These are phyloP conservation scores for Hypomyces perniciosus DNA, from an alignment of 2,329 filamentous ascomycete genomes.

Conservation along the genomic window DNA sequence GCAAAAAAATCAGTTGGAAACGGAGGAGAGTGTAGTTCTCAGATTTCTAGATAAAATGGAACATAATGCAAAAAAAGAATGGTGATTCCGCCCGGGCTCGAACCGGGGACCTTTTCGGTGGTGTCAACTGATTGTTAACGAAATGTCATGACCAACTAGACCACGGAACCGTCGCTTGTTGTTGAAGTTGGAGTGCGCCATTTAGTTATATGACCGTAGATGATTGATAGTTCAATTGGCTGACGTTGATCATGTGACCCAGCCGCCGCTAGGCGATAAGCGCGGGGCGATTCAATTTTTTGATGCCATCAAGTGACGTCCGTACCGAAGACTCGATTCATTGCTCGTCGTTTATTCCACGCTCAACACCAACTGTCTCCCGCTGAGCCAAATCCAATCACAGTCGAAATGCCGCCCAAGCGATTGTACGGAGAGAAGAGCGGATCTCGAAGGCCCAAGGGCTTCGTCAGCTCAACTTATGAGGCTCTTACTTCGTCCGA, in stretches of 20 bases:
- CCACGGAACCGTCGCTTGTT: conserved; percentile 11
- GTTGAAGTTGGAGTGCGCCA: neutral
- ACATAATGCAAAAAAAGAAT: conserved; percentile 4
- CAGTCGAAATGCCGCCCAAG: conserved; percentile 56
- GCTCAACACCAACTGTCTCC: conserved; percentile 3
- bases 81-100: conserved; percentile 15
- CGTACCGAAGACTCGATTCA: neutral
- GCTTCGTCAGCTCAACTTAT: conserved; percentile 54
- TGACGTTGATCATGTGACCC: conserved; percentile 21
- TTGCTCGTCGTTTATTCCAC: neutral
- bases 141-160: conserved; percentile 17
- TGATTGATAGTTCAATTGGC: neutral
- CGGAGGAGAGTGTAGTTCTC: neutral
- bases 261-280: conserved; percentile 10
- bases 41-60: neutral
- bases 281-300: conserved; percentile 23
- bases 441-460: conserved; percentile 36
- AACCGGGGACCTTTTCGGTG: conserved; percentile 16
- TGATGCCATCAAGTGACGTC: conserved; percentile 11
- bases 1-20: neutral
- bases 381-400: neutral
- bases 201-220: neutral
- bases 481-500: conserved; percentile 58
- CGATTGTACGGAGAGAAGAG: conserved; percentile 47
- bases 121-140: conserved; percentile 14